Evolutionary conservation across 164 flowering plant species (phyloP), one percentile per base, ranked within the genome.

Genomic region (Annona squamosa): DNA sequence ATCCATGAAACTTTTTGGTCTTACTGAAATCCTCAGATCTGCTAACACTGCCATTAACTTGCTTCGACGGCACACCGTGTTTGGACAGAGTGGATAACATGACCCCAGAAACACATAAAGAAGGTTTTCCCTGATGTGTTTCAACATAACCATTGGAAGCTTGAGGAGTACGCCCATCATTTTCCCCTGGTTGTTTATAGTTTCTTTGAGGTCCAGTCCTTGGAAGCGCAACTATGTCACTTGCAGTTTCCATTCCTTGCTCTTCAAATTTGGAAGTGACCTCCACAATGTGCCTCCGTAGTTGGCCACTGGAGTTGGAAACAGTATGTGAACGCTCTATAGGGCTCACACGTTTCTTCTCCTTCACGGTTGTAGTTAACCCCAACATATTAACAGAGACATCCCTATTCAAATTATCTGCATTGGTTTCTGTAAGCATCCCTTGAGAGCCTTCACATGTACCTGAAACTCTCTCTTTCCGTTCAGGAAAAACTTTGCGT

Each of bases 291-390:
- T 79, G 68, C 48, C 12, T 41, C 59, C 68, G 75, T 68, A 65
- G 79, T 48, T 64, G 79, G 3, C 74, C 73, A 67, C 72, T 84
- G n/a, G 76, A 61, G 65, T 16, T 71, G 13, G 45, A 48, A 75
- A 67, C 76, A 46, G 68, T 48, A 45, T 80, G 74, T 73, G 61
- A 62, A 73, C 84, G 70, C 69, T 75, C 81, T 63, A 72, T 71
- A 12, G 69, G 68, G 82, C 85, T 89, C 63, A 77, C 42, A 43
- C 90, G 91, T 71, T 90, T 93, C 73, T 67, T 83, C 18, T 78
- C 87, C 9, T 84, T 87, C 75, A 84, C 88, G 46, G 75, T 75
- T 17, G 70, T 71, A 70, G 72, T 85, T 66, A 68, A 63, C 4
- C 69, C 71, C 7, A 65, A 72, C 71, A 48, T 62, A 13, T 79